These are phyloP conservation scores for Dictyostelium firmibasis DNA, from an alignment of 78 protist species.

Conservation along the genomic window DNA sequence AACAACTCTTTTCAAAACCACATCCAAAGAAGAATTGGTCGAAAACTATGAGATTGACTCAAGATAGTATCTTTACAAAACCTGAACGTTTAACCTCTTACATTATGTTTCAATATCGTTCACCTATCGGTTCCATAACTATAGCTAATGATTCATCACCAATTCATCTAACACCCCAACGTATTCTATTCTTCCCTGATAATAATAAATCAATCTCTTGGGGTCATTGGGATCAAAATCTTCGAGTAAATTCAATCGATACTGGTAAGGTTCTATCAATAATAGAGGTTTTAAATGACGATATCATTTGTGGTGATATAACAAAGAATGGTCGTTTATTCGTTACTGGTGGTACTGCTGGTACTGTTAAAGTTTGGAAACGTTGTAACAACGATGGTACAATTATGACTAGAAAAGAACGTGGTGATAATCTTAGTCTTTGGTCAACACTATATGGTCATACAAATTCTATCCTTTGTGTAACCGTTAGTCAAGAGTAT, in stretches of 20 bases:
- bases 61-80: constrained; percentile 42
- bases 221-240: constrained; percentile 87
- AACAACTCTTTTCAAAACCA: constrained; percentile 89
- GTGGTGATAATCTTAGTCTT: constrained; percentile 56
- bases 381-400: constrained; percentile 24
- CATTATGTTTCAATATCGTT: constrained; percentile 27
- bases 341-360: constrained; percentile 72
- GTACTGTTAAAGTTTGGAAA: constrained; percentile 77
- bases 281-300: constrained; percentile 71
- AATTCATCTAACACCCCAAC: constrained; percentile 53
- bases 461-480: constrained; percentile 57
- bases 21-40: constrained; percentile 89
- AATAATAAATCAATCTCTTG: constrained; percentile 50
- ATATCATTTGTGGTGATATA: constrained; percentile 64
- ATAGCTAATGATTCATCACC: constrained; percentile 29
- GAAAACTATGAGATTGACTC: background rate
- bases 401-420: constrained; percentile 65
- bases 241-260: constrained; percentile 69
- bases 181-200: constrained; percentile 42
- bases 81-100: constrained; percentile 13
- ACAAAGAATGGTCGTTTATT: constrained; percentile 66
- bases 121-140: constrained; percentile 54
- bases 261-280: constrained; percentile 36
- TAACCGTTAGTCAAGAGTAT: constrained; percentile 68
- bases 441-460: constrained; percentile 76